These are phyloP conservation scores for Gossypium lobatum DNA, from an alignment of 441 rosid species.

Conservation along the genomic window DNA sequence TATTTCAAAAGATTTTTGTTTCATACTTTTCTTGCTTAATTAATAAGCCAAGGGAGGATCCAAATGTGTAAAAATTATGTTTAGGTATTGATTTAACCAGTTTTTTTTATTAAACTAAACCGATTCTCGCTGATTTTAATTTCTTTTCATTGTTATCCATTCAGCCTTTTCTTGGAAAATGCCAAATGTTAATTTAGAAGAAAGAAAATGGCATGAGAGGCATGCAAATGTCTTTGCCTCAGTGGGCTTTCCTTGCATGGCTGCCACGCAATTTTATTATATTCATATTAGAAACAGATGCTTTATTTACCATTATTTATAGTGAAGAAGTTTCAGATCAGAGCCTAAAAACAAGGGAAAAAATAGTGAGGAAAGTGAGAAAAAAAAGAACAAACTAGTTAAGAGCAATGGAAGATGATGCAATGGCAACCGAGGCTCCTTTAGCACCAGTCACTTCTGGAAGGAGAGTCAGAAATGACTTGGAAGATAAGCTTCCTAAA, in stretches of 20 bases:
- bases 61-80: not conserved
- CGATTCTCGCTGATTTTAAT: too few species aligned
- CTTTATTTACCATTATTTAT: not conserved
- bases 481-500: slow-evolving; percentile 61
- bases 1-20: too few species aligned
- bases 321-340: not conserved
- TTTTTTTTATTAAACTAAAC: too few species aligned
- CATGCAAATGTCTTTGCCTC: not conserved
- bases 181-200: too few species aligned
- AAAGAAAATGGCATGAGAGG: too few species aligned
- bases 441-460: slow-evolving; percentile 60
- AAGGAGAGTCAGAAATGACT: slow-evolving; percentile 45
- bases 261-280: slow-evolving; percentile 15
- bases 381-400: slow-evolving; percentile 4
- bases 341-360: not conserved
- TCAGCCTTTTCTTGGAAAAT: too few species aligned
- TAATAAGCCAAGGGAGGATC: not conserved
- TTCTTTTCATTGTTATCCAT: too few species aligned
- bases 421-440: slow-evolving; percentile 58
- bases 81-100: not conserved
- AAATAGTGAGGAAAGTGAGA: not conserved
- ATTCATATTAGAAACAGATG: not conserved
- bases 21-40: not conserved
- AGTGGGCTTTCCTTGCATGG: slow-evolving; percentile 15
- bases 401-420: slow-evolving; percentile 33